Evolutionary conservation across 768 basidiomycete species (phyloP).

Genomic region (Leccinellum luteum): DNA sequence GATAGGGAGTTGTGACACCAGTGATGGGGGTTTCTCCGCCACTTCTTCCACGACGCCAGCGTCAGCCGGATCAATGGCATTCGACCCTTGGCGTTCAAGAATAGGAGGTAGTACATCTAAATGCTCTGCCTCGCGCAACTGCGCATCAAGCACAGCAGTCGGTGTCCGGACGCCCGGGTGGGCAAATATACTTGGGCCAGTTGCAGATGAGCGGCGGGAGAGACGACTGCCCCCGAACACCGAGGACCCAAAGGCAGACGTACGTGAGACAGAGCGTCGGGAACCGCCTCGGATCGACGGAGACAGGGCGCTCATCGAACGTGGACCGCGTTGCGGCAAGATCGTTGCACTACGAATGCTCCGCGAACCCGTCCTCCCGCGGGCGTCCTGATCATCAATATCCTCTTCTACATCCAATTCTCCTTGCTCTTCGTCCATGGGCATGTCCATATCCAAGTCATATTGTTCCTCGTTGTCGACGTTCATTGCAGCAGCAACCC

Average conservation of each 20-base stretch:
- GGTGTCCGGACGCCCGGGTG: conserved; percentile 82
- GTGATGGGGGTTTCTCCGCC: conserved; percentile 57
- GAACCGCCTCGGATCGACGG: conserved; percentile 29
- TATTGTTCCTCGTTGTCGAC: conserved; percentile 88
- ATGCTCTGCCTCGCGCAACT: conserved; percentile 47
- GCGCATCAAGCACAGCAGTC: conserved; percentile 71
- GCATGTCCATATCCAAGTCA: conserved; percentile 35
- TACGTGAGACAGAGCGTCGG: conserved; percentile 31
- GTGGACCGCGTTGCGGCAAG: conserved; percentile 20
- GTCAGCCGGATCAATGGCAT: conserved; percentile 15
- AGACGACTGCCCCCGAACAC: conserved; percentile 34
- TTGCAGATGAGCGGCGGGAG: conserved; percentile 50
- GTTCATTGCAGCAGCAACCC: conserved; percentile 97
- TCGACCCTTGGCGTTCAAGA: conserved; percentile 42
- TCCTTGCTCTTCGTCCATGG: conserved; percentile 23
- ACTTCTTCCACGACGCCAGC: conserved; percentile 38
- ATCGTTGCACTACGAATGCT: conserved; percentile 16
- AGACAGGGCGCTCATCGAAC: conserved; percentile 26
- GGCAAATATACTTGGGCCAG: conserved; percentile 75
- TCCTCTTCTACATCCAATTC: conserved; percentile 47
- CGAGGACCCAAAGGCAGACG: conserved; percentile 33
- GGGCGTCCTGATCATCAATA: conserved; percentile 32
- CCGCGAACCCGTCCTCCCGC: conserved; percentile 19
- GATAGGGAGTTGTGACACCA: conserved; percentile 74
- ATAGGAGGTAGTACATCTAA: conserved; percentile 47